Evolutionary conservation across 139 green algal species (phyloP).

Genomic region (Tetraselmis striata): DNA sequence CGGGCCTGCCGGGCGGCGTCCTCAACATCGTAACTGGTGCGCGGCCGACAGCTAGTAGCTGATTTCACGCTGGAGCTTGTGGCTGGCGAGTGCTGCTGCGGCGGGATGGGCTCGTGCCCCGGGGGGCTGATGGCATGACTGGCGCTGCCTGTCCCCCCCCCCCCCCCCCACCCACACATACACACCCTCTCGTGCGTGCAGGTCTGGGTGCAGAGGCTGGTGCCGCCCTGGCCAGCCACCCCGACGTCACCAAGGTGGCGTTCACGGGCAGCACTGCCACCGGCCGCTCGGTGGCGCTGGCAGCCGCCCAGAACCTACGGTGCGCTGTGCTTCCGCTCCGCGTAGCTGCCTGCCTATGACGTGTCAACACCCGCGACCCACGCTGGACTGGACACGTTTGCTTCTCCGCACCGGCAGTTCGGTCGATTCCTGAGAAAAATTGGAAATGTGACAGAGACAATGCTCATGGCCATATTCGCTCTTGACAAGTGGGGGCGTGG

Average conservation of each 20-base stretch:
- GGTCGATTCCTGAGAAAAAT: too few relatives aligned
- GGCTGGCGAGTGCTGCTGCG: too few relatives aligned
- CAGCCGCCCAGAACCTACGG: constrained; percentile 58
- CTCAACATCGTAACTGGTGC: constrained; percentile 69
- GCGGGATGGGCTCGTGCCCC: constrained; percentile 41
- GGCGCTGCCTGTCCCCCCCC: background rate
- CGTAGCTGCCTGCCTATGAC: too few relatives aligned
- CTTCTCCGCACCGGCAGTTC: too few relatives aligned
- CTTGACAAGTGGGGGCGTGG: too few relatives aligned
- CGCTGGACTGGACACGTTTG: too few relatives aligned
- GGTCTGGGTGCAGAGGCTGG: constrained; percentile 24
- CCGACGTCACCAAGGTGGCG: constrained; percentile 69
- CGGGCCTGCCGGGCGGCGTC: constrained; percentile 63
- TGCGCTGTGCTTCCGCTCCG: too few relatives aligned
- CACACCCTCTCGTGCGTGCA: constrained; percentile 17
- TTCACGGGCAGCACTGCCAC: constrained; percentile 79
- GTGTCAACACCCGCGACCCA: too few relatives aligned
- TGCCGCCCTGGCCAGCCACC: constrained; percentile 38
- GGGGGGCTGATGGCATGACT: constrained; percentile 49
- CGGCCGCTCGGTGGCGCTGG: constrained; percentile 50
- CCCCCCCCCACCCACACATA: background rate
- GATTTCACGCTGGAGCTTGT: too few relatives aligned
- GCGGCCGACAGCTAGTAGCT: background rate
- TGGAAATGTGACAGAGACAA: too few relatives aligned
- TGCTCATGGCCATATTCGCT: too few relatives aligned